phyloP scores from a whole-genome alignment of 2,329 filamentous ascomycete genomes.

The Colletotrichum trifolii region DNA sequence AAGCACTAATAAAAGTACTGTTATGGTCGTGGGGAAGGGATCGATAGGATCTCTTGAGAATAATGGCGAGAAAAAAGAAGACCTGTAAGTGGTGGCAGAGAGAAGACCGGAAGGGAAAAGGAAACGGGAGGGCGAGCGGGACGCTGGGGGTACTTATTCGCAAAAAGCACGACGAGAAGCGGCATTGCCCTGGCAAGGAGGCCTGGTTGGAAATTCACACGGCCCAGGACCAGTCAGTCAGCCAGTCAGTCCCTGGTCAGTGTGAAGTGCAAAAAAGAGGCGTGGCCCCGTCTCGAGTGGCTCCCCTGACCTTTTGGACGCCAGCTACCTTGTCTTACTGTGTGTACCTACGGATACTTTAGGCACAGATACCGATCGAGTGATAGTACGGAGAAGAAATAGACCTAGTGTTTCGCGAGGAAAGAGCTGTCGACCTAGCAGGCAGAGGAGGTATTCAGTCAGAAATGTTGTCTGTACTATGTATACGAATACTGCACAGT shows the following conservation, averaged over 20 bases:
- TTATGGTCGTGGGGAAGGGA: conserved; percentile 39
- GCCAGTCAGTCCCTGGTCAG: conserved; percentile 27
- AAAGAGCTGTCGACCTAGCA: no score
- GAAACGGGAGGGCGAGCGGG: conserved; percentile 44
- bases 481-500: no score
- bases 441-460: no score
- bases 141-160: conserved; percentile 55
- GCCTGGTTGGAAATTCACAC: conserved; percentile 31
- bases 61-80: conserved; percentile 45
- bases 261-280: conserved; percentile 20
- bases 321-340: conserved; percentile 1
- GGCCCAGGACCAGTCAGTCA: conserved; percentile 1
- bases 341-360: background rate
- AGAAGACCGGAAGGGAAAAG: conserved; percentile 43
- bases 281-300: conserved; percentile 32
- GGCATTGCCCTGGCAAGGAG: conserved; percentile 35
- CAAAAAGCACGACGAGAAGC: conserved; percentile 28
- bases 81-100: conserved; percentile 44
- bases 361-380: background rate
- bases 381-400: conserved; percentile 15
- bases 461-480: no score
- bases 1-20: conserved; percentile 41
- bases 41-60: conserved; percentile 45
- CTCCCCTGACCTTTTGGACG: conserved; percentile 6
- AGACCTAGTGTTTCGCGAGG: background rate